phyloP scores from a whole-genome alignment of 768 basidiomycete genomes.

The Amanita molliuscula region DNA sequence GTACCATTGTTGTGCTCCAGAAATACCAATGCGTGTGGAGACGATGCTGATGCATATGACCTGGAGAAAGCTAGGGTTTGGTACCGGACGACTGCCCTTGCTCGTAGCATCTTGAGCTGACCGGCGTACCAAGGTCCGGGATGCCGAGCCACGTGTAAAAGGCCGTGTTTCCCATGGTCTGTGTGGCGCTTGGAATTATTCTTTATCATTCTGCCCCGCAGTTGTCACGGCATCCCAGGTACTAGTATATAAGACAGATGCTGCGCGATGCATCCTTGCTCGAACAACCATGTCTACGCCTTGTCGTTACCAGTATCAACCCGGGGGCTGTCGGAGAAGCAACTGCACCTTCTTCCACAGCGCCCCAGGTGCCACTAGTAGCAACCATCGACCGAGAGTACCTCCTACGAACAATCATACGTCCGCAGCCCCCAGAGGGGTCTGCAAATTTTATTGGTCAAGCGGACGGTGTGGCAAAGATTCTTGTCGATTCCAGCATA shows the following conservation, averaged over 20 bases:
- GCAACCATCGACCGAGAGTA: not conserved
- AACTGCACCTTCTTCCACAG: conserved; percentile 26
- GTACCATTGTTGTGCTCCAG: conserved; percentile 79
- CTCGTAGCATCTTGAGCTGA: not conserved
- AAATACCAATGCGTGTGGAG: conserved; percentile 77
- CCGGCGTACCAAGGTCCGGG: not conserved
- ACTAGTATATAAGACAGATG: not conserved
- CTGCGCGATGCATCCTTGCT: not conserved
- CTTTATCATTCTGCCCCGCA: not conserved
- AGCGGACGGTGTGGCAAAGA: conserved; percentile 35
- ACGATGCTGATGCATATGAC: conserved; percentile 47
- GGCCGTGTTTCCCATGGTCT: not conserved
- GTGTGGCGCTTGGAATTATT: not conserved
- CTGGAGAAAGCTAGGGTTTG: conserved; percentile 12
- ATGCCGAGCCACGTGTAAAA: not conserved
- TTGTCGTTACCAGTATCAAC: conserved; percentile 8
- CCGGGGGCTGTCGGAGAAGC: conserved; percentile 38
- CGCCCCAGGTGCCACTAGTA: not conserved
- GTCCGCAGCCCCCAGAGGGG: conserved; percentile 20
- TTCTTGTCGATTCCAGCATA: conserved; percentile 33
- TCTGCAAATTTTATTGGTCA: conserved; percentile 39
- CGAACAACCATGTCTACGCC: conserved; percentile 4
- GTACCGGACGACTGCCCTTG: not conserved
- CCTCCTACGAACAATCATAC: conserved; percentile 5
- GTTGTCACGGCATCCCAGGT: too few species aligned